Conservation (phyloP, 371 early-diverging fungal genomes). For the Zopfochytrium polystomum region DNA sequence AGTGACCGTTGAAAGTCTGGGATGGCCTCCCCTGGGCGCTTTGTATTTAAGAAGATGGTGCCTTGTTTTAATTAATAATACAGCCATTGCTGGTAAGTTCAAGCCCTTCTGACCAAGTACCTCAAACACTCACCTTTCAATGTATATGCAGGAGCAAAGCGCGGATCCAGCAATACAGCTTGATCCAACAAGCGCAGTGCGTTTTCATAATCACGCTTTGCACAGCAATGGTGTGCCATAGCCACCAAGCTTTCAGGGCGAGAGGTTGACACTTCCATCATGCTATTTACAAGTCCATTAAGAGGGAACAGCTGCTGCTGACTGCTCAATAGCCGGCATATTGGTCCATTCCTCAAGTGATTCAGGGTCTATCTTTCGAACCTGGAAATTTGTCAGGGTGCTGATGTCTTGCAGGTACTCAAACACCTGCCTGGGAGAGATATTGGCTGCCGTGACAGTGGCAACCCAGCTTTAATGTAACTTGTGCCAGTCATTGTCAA, state of each 20-base stretch:
- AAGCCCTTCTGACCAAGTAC: not conserved
- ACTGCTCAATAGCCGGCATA: slow-evolving; percentile 11
- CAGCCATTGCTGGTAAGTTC: not conserved
- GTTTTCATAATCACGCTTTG: slow-evolving; percentile 13
- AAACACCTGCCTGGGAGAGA: slow-evolving; percentile 4
- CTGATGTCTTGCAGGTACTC: not conserved
- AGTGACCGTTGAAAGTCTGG: slow-evolving; percentile 10
- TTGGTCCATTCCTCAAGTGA: slow-evolving; percentile 21
- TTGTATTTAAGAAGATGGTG: slow-evolving; percentile 2
- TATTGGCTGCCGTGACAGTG: not conserved
- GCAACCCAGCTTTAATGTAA: slow-evolving; percentile 3
- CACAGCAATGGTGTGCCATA: slow-evolving; percentile 14
- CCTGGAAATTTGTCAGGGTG: not conserved
- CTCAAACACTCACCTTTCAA: slow-evolving; percentile 1
- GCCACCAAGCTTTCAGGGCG: slow-evolving; percentile 24
- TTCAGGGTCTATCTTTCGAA: slow-evolving; percentile 17
- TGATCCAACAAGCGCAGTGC: slow-evolving; percentile 11
- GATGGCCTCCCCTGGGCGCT: slow-evolving; percentile 14
- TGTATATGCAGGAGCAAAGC: slow-evolving; percentile 7
- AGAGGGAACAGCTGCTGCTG: slow-evolving; percentile 8
- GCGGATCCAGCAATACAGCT: slow-evolving; percentile 7
- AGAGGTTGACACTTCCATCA: not conserved
- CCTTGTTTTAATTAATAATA: slow-evolving; percentile 5
- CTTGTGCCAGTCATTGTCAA: not conserved
- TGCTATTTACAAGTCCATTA: slow-evolving; percentile 7